Conservation (phyloP, 2,329 filamentous ascomycete genomes). For the Curvularia eragrostidis region DNA sequence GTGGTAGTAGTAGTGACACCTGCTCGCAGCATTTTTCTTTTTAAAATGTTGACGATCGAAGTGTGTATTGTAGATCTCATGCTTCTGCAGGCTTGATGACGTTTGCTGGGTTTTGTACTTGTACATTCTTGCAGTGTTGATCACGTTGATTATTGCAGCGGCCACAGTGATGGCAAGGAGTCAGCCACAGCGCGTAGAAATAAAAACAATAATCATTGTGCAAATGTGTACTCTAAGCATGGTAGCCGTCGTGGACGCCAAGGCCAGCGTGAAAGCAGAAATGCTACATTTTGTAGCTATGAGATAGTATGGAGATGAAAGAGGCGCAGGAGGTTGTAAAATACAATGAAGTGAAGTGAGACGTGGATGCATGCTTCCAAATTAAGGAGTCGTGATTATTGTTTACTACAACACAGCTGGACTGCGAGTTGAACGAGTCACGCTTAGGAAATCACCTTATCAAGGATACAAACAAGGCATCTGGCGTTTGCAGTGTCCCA, state of each 20-base stretch:
- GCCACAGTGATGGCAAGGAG: background rate
- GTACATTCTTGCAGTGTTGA: background rate
- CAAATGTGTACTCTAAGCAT: background rate
- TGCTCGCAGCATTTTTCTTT: background rate
- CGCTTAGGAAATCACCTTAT: background rate
- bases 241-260: background rate
- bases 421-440: background rate
- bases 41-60: background rate
- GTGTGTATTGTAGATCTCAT: background rate
- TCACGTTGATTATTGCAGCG: background rate
- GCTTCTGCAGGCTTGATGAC: background rate
- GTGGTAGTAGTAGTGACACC: background rate
- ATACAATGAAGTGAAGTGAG: background rate
- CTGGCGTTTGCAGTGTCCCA: constrained; percentile 2
- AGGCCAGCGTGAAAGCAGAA: background rate
- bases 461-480: background rate
- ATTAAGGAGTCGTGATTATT: background rate
- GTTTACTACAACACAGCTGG: background rate
- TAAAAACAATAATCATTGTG: too few species aligned
- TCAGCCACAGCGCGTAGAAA: background rate
- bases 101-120: background rate
- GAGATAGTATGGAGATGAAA: background rate
- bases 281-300: background rate
- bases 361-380: background rate
- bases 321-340: background rate